phyloP scores from a whole-genome alignment of 768 basidiomycete species.

The Naganishia onofrii region DNA sequence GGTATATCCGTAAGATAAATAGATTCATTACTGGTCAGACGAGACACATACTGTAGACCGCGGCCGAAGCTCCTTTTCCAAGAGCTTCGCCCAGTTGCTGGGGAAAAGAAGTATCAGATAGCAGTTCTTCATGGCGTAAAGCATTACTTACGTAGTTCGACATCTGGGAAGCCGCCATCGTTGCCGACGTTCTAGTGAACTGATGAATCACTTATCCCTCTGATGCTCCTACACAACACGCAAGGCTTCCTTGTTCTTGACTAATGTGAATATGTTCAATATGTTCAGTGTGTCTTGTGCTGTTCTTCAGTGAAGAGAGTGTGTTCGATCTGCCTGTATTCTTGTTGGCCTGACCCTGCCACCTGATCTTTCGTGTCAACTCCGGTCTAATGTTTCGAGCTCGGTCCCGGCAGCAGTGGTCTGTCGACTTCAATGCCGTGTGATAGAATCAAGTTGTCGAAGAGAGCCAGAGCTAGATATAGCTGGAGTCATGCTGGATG shows the following conservation, averaged over 20 bases:
- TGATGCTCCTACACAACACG: not conserved
- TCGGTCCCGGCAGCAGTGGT: too few species aligned
- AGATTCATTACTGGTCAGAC: not conserved
- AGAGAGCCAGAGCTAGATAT: not conserved
- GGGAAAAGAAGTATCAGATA: not conserved
- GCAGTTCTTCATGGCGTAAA: not conserved
- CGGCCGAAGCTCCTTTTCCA: constrained; percentile 96
- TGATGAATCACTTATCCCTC: not conserved
- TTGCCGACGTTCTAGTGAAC: not conserved
- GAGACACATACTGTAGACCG: constrained; percentile 78
- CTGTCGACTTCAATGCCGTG: too few species aligned
- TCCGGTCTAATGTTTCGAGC: not conserved
- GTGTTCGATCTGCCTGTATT: too few species aligned
- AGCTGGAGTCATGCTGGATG: not conserved
- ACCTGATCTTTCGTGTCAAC: too few species aligned
- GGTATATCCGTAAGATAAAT: too few species aligned
- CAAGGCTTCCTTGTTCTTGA: not conserved
- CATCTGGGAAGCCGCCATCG: constrained; percentile 13
- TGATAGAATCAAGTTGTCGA: too few species aligned
- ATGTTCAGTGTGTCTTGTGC: too few species aligned
- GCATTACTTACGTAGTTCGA: constrained; percentile 24
- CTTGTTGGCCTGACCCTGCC: too few species aligned
- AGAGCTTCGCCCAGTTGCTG: constrained; percentile 94
- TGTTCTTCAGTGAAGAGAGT: too few species aligned
- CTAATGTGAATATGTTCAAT: not conserved